Evolutionary conservation across 306 rosid genomes (phyloP).

Genomic region (Rosa chinensis): DNA sequence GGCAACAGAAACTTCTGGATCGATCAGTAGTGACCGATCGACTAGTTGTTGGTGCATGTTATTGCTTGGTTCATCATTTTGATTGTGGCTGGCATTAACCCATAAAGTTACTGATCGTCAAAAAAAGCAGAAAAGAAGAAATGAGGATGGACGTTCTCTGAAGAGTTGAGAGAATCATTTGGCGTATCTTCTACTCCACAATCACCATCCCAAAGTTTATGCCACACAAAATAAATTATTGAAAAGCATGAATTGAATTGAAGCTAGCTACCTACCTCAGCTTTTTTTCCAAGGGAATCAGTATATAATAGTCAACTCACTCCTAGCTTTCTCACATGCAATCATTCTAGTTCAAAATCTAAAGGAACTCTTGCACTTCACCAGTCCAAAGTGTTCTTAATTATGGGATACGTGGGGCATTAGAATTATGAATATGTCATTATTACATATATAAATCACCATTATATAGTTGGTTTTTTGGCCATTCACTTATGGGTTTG

Average conservation of each 20-base stretch:
- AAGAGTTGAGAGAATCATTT: constrained; percentile 3
- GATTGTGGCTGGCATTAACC: constrained; percentile 9
- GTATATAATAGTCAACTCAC: constrained; percentile 24
- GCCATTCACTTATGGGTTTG: neutral
- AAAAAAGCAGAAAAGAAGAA: constrained; percentile 1
- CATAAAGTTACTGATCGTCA: neutral
- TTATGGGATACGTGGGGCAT: neutral
- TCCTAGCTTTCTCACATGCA: constrained; percentile 23
- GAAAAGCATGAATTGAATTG: neutral
- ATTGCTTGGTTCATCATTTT: constrained; percentile 17
- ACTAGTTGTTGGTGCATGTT: neutral
- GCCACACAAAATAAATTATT: constrained; percentile 9
- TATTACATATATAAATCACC: neutral
- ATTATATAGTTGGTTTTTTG: neutral
- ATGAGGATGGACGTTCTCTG: neutral
- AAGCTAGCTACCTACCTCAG: constrained; percentile 1
- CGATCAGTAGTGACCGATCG: constrained; percentile 1
- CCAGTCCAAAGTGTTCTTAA: neutral
- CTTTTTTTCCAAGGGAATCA: neutral
- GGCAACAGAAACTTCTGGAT: neutral
- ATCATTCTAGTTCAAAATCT: constrained; percentile 20
- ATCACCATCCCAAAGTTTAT: constrained; percentile 23
- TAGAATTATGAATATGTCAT: neutral
- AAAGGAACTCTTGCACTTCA: constrained; percentile 19
- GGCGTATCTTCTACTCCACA: constrained; percentile 28